A percentile compares a stretch with the other conserved stretches of the same genome.
These are phyloP conservation scores for Ustilago trichophora DNA, from an alignment of 1,284 basidiomycete genomes.

Conservation along the genomic window DNA sequence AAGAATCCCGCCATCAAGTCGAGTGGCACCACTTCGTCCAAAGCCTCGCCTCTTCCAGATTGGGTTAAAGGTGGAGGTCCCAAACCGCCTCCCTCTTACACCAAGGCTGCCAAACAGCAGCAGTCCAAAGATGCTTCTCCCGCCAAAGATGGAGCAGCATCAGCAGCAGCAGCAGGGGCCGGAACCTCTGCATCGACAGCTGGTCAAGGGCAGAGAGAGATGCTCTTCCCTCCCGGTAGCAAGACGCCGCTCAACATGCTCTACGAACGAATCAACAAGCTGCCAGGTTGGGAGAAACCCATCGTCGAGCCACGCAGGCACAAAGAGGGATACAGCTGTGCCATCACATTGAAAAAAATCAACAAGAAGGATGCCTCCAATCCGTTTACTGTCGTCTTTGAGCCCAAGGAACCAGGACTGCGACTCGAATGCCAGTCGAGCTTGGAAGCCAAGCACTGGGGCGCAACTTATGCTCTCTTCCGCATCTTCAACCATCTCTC, in stretches of 20 bases:
- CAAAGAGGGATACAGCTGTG: slow-evolving; percentile 54
- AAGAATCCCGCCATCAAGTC: slow-evolving; percentile 64
- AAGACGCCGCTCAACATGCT: slow-evolving; percentile 66
- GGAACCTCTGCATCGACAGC: slow-evolving; percentile 1
- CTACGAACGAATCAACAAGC: slow-evolving; percentile 63
- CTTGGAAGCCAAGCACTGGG: slow-evolving; percentile 65
- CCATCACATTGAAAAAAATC: slow-evolving; percentile 60
- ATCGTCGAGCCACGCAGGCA: slow-evolving; percentile 55
- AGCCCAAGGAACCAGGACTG: slow-evolving; percentile 60
- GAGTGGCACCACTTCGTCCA: slow-evolving; percentile 62
- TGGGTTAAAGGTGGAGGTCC: slow-evolving; percentile 63
- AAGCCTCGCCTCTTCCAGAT: slow-evolving; percentile 63
- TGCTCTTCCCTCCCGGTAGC: slow-evolving; percentile 64
- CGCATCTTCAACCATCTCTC: slow-evolving; percentile 62
- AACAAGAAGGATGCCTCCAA: slow-evolving; percentile 64
- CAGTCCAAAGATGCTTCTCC: slow-evolving; percentile 7
- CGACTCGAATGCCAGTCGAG: slow-evolving; percentile 51
- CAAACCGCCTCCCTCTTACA: slow-evolving; percentile 55
- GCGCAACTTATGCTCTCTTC: slow-evolving; percentile 66
- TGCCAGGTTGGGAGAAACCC: slow-evolving; percentile 63
- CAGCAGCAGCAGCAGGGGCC: background rate
- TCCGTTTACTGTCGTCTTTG: slow-evolving; percentile 55
- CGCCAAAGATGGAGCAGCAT: slow-evolving; percentile 9
- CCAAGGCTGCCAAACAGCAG: slow-evolving; percentile 44
- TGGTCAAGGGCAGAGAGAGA: slow-evolving; percentile 21